Evolutionary conservation across 2,329 filamentous ascomycete species (phyloP), one percentile per base, ranked within the genome.

Genomic region (Metarhizium guizhouense): DNA sequence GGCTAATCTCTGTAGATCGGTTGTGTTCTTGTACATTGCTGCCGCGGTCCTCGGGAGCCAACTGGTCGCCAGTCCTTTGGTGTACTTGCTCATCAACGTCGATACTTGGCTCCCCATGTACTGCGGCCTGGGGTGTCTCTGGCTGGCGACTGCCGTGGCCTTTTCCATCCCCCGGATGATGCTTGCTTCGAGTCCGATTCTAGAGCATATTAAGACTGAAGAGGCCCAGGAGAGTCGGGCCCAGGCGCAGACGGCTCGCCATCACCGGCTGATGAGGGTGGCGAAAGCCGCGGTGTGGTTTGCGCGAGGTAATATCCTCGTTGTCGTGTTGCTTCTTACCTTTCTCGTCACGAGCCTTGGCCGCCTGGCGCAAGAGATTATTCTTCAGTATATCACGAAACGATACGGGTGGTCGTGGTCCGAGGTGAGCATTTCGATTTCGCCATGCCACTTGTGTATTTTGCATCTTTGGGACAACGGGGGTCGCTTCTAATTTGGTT

Each of bases 41-140:
- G 60, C 59, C 18, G 52, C 56, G 8, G 42, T 59, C 6, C 57
- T 61, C 49, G 54, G 53, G 20, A 56, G 58, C 30, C 51, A 50
- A 25, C 51, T 63, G 2, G 52, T 62, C 38, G 58, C 60, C 16
- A 58, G 60, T 47, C 59, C 56, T 18, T 53, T 62, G 30, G 58
- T 56, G 8, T 61, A 60, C 30, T 51, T 58, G 16, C 51, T 59
- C 50, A 62, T 63, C 43, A 53, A 54, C 13, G 42, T 45, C 30
- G 58, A 56, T 29, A 52, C 53, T 5, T 59, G 57, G 58, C 56
- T 60, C 25, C 49, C 54, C n/a, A 38, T 53, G 6, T 40, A 38
- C 16, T 11, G 11, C 32, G 54, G 54, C 32, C 30, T 56, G 20
- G 48, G n/a, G 11, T 45, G 34, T 25, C 20, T 52, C n/a, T 32